phyloP scores from a whole-genome alignment of 345 rosid genomes.

The Moricandia arvensis region DNA sequence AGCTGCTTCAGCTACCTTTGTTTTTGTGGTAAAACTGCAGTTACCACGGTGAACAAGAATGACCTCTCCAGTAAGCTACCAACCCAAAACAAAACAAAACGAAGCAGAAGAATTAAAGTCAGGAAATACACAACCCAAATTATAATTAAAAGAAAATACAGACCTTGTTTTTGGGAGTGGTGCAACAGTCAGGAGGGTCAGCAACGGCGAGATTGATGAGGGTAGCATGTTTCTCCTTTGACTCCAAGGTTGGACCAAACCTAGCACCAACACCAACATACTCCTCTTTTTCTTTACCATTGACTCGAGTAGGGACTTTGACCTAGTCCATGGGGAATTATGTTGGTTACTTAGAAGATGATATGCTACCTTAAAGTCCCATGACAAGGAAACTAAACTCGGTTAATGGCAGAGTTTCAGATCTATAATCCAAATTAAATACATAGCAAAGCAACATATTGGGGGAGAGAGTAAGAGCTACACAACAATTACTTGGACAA shows the following conservation, averaged over 20 bases:
- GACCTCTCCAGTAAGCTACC: constrained; percentile 64
- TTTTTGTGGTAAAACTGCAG: constrained; percentile 80
- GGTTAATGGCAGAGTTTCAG: background rate
- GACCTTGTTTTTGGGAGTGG: constrained; percentile 60
- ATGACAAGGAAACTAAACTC: background rate
- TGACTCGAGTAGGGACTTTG: constrained; percentile 78
- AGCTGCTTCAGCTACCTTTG: constrained; percentile 66
- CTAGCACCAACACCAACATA: constrained; percentile 96
- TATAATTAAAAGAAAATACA: background rate
- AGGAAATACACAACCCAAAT: background rate
- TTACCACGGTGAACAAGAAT: constrained; percentile 78
- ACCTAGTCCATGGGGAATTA: constrained; percentile 46
- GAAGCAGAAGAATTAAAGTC: constrained; percentile 14
- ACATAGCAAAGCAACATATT: background rate
- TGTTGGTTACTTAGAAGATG: background rate
- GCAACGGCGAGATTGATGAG: constrained; percentile 55
- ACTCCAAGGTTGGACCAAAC: constrained; percentile 78
- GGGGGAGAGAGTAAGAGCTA: background rate
- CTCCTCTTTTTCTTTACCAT: constrained; percentile 55
- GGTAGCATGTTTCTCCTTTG: constrained; percentile 79
- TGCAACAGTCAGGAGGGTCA: constrained; percentile 84
- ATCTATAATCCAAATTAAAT: constrained; percentile 7
- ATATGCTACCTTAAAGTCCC: background rate
- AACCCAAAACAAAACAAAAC: background rate
- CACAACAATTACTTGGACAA: background rate